A percentile compares a stretch with the other conserved stretches of the same genome.
These are phyloP conservation scores for Corymbia citriodora DNA, from an alignment of 441 rosid species.

Conservation along the genomic window DNA sequence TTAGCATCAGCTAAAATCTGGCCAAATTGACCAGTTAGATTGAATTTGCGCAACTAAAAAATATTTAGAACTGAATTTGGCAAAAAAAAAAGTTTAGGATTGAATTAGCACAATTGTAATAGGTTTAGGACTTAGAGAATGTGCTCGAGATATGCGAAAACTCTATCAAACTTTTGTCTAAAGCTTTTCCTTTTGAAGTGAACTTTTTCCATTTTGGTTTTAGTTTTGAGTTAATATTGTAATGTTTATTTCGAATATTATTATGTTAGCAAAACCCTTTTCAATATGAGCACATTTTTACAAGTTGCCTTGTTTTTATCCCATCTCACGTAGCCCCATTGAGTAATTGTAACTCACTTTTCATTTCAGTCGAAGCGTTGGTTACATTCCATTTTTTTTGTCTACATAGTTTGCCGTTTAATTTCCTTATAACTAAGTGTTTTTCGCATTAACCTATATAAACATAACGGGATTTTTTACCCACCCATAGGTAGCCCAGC, in stretches of 20 bases:
- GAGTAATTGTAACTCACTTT: not conserved
- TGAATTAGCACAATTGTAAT: accelerated
- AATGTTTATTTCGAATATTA: not conserved
- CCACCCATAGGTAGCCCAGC: no score
- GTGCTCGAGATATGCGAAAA: not conserved
- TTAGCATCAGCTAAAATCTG: accelerated
- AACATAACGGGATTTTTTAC: not conserved
- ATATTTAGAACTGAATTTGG: accelerated
- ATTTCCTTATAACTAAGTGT: not conserved
- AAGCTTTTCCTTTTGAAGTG: not conserved
- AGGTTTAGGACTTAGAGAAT: not conserved
- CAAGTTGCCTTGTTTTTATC: not conserved
- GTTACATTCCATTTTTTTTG: not conserved
- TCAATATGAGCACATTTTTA: no score
- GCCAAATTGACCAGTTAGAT: accelerated
- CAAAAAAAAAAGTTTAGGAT: no score
- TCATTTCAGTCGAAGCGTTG: not conserved
- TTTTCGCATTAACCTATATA: not conserved
- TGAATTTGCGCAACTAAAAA: no score
- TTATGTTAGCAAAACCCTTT: not conserved
- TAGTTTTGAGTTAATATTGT: no score
- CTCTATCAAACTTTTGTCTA: not conserved
- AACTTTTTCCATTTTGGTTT: not conserved
- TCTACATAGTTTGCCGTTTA: not conserved
- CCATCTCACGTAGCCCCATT: not conserved